A percentile compares a stretch with the other conserved stretches of the same genome.
These are phyloP conservation scores for Globisporangium rhizosaccharum DNA, from an alignment of 352 stramenopile genomes.

Conservation along the genomic window DNA sequence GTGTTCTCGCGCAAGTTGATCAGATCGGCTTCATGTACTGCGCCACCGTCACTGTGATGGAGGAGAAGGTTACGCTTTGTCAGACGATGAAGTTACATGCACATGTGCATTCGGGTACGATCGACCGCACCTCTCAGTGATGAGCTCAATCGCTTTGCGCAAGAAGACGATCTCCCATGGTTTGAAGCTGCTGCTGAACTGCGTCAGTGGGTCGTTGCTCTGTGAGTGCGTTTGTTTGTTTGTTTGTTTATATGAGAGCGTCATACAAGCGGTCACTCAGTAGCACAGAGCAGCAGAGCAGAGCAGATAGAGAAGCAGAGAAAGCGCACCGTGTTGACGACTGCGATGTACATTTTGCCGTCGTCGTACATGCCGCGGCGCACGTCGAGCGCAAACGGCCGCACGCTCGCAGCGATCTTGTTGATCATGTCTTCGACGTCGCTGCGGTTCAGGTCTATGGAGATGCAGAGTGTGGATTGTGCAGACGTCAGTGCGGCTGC, in stretches of 20 bases:
- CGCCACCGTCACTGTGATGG: slow-evolving; percentile 44
- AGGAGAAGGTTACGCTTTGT: not conserved
- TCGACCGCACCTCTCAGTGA: slow-evolving; percentile 52
- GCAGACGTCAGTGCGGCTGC: not conserved
- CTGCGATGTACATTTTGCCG: slow-evolving; percentile 71
- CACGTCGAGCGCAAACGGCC: slow-evolving; percentile 65
- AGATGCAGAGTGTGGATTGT: not conserved
- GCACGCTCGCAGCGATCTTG: slow-evolving; percentile 50
- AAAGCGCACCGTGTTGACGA: slow-evolving; percentile 61
- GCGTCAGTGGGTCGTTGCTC: slow-evolving; percentile 72
- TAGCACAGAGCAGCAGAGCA: not conserved
- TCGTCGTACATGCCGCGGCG: slow-evolving; percentile 76
- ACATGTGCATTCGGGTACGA: not conserved
- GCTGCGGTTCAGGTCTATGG: slow-evolving; percentile 34
- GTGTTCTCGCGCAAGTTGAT: slow-evolving; percentile 71
- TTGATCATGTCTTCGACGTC: slow-evolving; percentile 70
- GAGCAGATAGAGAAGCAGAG: not conserved
- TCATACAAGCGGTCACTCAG: too few species aligned
- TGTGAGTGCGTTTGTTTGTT: slow-evolving; percentile 8
- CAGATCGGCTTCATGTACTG: slow-evolving; percentile 54
- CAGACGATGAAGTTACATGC: not conserved
- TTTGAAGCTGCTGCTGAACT: slow-evolving; percentile 73
- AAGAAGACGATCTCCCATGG: slow-evolving; percentile 84
- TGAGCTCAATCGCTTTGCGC: slow-evolving; percentile 75
- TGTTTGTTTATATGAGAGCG: not conserved